These are phyloP conservation scores for Shiraia sp. DNA, from an alignment of 2,329 filamentous ascomycete genomes.

Conservation along the genomic window DNA sequence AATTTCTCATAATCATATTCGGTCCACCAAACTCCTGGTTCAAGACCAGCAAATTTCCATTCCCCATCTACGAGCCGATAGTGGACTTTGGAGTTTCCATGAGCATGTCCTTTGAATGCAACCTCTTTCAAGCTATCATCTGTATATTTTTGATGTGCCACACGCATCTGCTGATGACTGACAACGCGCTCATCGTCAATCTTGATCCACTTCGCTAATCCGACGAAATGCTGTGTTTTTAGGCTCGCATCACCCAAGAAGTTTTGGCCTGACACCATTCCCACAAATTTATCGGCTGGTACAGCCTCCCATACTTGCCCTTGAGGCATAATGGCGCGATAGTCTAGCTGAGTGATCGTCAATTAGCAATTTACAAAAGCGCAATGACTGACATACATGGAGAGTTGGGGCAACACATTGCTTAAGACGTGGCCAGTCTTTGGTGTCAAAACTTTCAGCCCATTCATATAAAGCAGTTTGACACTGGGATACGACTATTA, in stretches of 20 bases:
- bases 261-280: constrained; percentile 6
- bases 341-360: constrained; percentile 5
- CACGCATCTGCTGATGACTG: constrained; percentile 14
- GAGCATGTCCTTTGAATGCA: constrained; percentile 6
- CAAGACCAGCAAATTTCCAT: constrained; percentile 9
- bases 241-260: constrained; percentile 12
- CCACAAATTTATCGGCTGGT: constrained; percentile 12
- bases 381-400: neutral
- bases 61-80: constrained; percentile 10
- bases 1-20: constrained; percentile 13
- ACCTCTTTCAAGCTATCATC: constrained; percentile 6
- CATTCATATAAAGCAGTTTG: constrained; percentile 9
- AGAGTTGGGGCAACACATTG: constrained; percentile 7
- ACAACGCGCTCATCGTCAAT: constrained; percentile 1
- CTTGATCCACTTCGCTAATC: constrained; percentile 7
- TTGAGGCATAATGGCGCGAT: constrained; percentile 2
- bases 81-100: constrained; percentile 1
- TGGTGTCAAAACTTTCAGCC: constrained; percentile 13
- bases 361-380: neutral
- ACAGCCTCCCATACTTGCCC: constrained; percentile 11
- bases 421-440: constrained; percentile 10
- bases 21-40: constrained; percentile 3
- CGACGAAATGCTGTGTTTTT: constrained; percentile 15
- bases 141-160: constrained; percentile 10
- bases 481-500: neutral